These are phyloP conservation scores for Naganishia antarctica DNA, from an alignment of 768 basidiomycete genomes.

Conservation along the genomic window DNA sequence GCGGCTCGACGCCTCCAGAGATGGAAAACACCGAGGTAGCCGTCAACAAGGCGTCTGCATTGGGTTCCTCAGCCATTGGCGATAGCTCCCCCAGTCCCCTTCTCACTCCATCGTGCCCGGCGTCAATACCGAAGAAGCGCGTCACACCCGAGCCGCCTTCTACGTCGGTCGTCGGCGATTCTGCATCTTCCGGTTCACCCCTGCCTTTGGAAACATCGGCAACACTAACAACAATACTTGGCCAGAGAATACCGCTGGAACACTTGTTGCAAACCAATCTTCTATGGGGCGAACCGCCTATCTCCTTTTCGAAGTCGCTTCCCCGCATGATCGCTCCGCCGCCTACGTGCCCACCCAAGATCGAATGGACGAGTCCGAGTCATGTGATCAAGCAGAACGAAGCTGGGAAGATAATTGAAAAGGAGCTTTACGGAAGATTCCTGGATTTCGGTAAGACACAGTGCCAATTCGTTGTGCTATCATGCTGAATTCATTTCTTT, in stretches of 20 bases:
- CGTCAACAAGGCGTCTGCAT: not conserved
- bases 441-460: slow-evolving; percentile 5
- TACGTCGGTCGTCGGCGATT: not conserved
- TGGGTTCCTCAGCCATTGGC: not conserved
- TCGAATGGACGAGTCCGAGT: not conserved
- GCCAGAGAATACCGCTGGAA: slow-evolving; percentile 13
- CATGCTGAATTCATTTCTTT: not conserved
- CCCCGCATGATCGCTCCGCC: not conserved
- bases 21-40: not conserved
- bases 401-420: slow-evolving; percentile 1
- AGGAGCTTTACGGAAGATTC: slow-evolving; percentile 14
- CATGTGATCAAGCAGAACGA: slow-evolving; percentile 2
- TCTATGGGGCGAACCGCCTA: not conserved
- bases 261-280: slow-evolving; percentile 8
- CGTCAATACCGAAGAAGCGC: not conserved
- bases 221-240: not conserved
- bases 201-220: not conserved
- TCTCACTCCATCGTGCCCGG: slow-evolving; percentile 4
- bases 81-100: not conserved
- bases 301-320: not conserved
- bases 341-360: slow-evolving; percentile 1
- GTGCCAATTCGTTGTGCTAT: not conserved
- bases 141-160: not conserved
- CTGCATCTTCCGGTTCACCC: not conserved
- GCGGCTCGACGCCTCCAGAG: not conserved